Evolutionary conservation across 106 monocot genomes (phyloP).

Genomic region (Hemerocallis citrina): DNA sequence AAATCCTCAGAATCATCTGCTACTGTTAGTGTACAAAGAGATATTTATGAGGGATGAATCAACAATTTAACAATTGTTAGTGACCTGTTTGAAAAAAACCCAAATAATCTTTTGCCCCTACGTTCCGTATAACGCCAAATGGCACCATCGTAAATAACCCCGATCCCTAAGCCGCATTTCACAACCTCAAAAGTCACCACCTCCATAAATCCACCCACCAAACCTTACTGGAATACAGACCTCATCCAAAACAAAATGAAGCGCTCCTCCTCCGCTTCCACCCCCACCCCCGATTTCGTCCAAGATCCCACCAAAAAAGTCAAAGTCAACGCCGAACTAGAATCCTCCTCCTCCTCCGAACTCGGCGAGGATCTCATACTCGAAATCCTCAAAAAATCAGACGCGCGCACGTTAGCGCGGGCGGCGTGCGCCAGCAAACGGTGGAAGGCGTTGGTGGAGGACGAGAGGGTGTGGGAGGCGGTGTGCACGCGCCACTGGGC

Average conservation of each 20-base stretch:
- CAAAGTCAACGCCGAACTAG: background rate
- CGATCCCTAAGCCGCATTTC: no score
- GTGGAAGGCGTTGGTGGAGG: slow-evolving; percentile 56
- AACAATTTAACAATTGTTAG: no score
- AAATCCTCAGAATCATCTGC: no score
- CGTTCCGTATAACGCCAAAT: no score
- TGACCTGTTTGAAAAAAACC: no score
- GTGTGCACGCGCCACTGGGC: slow-evolving; percentile 69
- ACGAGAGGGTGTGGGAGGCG: slow-evolving; percentile 82
- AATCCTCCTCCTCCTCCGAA: background rate
- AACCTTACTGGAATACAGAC: no score
- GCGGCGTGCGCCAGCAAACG: slow-evolving; percentile 63
- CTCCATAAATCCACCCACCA: no score
- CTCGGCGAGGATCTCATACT: slow-evolving; percentile 70
- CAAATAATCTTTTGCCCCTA: no score
- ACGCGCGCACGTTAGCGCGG: slow-evolving; percentile 46
- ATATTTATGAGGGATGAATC: no score
- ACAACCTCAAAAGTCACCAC: no score
- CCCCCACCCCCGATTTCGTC: background rate
- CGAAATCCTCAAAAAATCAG: slow-evolving; percentile 63
- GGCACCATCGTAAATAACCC: no score
- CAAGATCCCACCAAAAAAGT: background rate
- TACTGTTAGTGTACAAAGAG: no score
- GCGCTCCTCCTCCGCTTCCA: background rate
- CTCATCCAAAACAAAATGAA: slow-evolving; percentile 7